Evolutionary conservation across 192 early-diverging fungal species (phyloP).

Genomic region (Coemansia reversa): DNA sequence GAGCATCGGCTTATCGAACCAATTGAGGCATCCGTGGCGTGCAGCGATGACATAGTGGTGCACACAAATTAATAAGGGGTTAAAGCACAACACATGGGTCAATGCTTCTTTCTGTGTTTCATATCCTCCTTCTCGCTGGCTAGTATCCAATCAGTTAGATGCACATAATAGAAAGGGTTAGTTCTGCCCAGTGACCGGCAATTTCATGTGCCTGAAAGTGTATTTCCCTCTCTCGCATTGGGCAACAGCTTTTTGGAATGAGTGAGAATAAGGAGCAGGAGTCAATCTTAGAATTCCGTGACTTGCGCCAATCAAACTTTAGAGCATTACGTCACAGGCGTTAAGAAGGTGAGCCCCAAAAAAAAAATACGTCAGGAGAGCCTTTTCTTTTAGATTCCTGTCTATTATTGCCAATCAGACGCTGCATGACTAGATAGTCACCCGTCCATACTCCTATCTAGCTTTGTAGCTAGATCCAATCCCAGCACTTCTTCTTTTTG

Average conservation of each 20-base stretch:
- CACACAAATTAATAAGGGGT: conserved; percentile 9
- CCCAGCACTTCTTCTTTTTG: not conserved
- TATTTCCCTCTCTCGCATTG: not conserved
- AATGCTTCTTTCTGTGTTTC: not conserved
- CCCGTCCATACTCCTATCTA: not conserved
- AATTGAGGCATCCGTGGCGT: not conserved
- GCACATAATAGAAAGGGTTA: not conserved
- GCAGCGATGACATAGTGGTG: conserved; percentile 3
- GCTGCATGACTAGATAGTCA: not conserved
- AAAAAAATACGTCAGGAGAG: not conserved
- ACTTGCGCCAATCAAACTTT: not conserved
- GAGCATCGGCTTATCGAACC: not conserved
- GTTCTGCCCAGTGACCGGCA: not conserved
- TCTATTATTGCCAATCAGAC: not conserved
- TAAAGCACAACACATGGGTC: not conserved
- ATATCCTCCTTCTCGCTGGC: not conserved
- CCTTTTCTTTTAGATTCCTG: not conserved
- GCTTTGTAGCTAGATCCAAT: not conserved
- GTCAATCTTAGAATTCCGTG: not conserved
- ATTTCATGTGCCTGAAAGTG: not conserved
- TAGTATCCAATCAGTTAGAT: not conserved
- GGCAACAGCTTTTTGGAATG: not conserved
- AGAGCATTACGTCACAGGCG: not conserved
- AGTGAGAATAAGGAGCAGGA: not conserved
- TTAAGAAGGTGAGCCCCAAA: not conserved